Evolutionary conservation across 176 grass and related monocot genomes (phyloP).

Genomic region (Panicum miliaceum): DNA sequence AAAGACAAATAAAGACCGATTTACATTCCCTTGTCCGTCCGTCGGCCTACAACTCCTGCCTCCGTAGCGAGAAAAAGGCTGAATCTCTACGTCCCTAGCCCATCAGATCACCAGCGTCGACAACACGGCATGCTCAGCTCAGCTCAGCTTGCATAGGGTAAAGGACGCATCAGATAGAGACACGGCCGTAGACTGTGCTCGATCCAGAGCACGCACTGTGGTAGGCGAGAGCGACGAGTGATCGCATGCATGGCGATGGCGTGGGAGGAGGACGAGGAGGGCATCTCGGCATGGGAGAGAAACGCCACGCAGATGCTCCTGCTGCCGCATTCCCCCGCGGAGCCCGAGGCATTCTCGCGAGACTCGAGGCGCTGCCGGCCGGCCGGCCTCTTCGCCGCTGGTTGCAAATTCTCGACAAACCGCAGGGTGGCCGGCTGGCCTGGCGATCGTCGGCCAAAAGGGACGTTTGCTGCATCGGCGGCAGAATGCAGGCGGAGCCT

Average conservation of each 20-base stretch:
- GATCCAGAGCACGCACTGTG: neutral
- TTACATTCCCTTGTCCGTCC: constrained; percentile 18
- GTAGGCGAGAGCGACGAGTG: constrained; percentile 48
- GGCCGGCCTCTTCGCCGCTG: neutral
- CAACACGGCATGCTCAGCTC: neutral
- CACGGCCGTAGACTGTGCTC: neutral
- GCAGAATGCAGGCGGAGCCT: neutral
- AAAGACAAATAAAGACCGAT: neutral
- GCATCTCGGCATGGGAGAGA: constrained; percentile 46
- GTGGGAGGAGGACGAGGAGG: neutral
- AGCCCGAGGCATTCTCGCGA: constrained; percentile 30
- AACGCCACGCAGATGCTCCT: constrained; percentile 36
- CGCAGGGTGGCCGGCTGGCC: constrained; percentile 14
- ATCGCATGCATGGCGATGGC: constrained; percentile 19
- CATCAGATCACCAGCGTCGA: neutral
- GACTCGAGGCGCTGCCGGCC: neutral
- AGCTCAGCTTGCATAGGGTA: neutral
- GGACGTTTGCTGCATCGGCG: constrained; percentile 20
- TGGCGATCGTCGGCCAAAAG: neutral
- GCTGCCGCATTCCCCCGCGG: constrained; percentile 11
- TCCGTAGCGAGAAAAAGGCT: neutral
- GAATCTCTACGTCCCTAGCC: neutral
- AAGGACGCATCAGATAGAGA: neutral
- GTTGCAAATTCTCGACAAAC: constrained; percentile 26
- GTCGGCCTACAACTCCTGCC: constrained; percentile 23